Percentiles rank a stretch among this genome's conserved stretches.
Conservation (phyloP, 176 grass and related monocot genomes). For the Saccharum spontaneum region DNA sequence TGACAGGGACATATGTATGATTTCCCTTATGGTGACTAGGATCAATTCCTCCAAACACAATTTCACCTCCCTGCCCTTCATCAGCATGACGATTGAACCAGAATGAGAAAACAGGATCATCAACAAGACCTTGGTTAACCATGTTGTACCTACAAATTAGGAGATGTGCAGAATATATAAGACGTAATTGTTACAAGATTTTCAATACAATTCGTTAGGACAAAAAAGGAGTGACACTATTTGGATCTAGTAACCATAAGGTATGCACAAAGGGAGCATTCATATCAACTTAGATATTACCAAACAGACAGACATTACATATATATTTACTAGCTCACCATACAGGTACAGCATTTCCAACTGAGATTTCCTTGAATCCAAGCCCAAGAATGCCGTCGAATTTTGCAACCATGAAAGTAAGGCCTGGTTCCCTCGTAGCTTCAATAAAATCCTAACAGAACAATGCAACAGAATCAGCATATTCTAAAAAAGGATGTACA, state of each 20-base stretch:
- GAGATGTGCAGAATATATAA: slow-evolving; percentile 2
- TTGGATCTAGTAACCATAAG: neutral
- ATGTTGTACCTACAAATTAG: slow-evolving; percentile 56
- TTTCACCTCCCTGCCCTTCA: slow-evolving; percentile 76
- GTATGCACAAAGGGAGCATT: neutral
- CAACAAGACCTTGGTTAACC: slow-evolving; percentile 60
- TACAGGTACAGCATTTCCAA: slow-evolving; percentile 53
- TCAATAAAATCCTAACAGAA: slow-evolving; percentile 69
- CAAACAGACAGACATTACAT: neutral
- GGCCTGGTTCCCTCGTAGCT: slow-evolving; percentile 59
- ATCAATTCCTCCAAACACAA: slow-evolving; percentile 89
- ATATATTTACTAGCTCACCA: slow-evolving; percentile 48
- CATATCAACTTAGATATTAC: slow-evolving; percentile 3
- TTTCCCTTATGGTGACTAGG: slow-evolving; percentile 66
- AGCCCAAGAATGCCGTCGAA: slow-evolving; percentile 95
- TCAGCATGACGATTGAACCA: slow-evolving; percentile 74
- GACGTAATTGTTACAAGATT: neutral
- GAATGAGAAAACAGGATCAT: slow-evolving; percentile 77
- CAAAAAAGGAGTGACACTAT: neutral
- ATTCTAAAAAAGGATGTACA: neutral
- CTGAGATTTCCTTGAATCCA: slow-evolving; percentile 78
- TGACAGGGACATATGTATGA: slow-evolving; percentile 73
- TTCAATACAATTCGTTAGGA: neutral
- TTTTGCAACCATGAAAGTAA: slow-evolving; percentile 75
- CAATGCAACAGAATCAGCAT: slow-evolving; percentile 13